phyloP scores from a whole-genome alignment of 2,329 filamentous ascomycete genomes.

The Xylariaceae sp. region DNA sequence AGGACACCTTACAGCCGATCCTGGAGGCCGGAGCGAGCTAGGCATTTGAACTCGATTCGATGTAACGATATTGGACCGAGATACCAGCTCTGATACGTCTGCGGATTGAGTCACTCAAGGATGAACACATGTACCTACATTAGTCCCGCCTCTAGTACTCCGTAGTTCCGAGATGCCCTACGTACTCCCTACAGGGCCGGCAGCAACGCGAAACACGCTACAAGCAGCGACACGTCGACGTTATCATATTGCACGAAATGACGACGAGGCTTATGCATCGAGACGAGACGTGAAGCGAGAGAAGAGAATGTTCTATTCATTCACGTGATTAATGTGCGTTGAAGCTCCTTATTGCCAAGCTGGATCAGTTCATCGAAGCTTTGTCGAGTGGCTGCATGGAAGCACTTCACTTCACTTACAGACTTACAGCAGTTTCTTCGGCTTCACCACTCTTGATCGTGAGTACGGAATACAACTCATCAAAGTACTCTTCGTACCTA shows the following conservation, averaged over 20 bases:
- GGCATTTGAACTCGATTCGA: neutral
- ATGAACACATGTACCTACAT: neutral
- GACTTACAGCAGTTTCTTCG: too few relatives aligned
- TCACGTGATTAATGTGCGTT: neutral
- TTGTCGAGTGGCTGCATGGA: too few relatives aligned
- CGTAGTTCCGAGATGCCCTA: neutral
- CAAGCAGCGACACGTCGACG: conserved; percentile 14
- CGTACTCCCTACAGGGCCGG: neutral
- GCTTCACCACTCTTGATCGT: too few relatives aligned
- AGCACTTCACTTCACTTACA: too few relatives aligned
- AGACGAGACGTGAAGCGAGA: too few relatives aligned
- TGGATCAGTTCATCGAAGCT: neutral
- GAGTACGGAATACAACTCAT: too few relatives aligned
- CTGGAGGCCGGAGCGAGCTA: too few relatives aligned
- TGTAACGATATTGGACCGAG: neutral
- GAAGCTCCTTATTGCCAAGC: neutral
- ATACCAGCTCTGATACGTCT: neutral
- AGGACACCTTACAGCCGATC: too few relatives aligned
- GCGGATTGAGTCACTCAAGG: neutral
- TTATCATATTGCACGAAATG: conserved; percentile 26
- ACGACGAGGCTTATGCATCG: conserved; percentile 21
- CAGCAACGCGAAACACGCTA: conserved; percentile 3
- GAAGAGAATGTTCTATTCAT: neutral
- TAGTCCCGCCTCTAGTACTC: neutral
- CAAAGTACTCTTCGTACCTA: too few relatives aligned